Evolutionary conservation across 129 eudicot species (phyloP).

Genomic region (Centaurea solstitialis): DNA sequence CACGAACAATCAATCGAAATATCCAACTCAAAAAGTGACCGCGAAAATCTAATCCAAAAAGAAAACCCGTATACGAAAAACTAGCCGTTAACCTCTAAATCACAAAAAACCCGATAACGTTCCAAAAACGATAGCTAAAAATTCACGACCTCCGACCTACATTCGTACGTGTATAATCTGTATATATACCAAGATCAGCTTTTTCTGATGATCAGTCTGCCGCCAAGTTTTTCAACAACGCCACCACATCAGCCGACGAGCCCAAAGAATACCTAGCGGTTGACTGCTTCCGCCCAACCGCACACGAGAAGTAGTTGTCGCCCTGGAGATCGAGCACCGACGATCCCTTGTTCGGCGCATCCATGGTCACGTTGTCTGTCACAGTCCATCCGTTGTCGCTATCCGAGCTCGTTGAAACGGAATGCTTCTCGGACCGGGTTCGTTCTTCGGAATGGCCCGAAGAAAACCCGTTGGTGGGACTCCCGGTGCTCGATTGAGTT

Average conservation of each 20-base stretch:
- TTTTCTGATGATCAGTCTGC: constrained; percentile 17
- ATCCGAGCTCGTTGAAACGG: constrained; percentile 32
- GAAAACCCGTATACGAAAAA: background rate
- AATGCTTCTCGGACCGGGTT: constrained; percentile 20
- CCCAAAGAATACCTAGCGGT: constrained; percentile 71
- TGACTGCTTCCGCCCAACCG: constrained; percentile 76
- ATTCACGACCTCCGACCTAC: constrained; percentile 15
- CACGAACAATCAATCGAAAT: constrained; percentile 12
- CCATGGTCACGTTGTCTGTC: constrained; percentile 41
- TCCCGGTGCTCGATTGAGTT: constrained; percentile 43
- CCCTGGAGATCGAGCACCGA: constrained; percentile 76
- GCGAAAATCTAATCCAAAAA: background rate
- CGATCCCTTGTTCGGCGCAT: constrained; percentile 46
- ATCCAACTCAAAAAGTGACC: constrained; percentile 4
- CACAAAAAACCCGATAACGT: background rate
- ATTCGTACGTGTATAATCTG: background rate
- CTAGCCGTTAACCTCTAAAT: background rate
- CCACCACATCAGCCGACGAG: constrained; percentile 74
- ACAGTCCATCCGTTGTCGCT: constrained; percentile 22
- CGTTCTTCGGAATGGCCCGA: constrained; percentile 31
- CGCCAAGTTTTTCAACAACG: constrained; percentile 56
- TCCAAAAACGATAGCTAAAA: background rate
- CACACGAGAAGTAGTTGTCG: constrained; percentile 86
- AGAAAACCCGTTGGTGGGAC: constrained; percentile 34
- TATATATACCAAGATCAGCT: constrained; percentile 10